These are phyloP conservation scores for Hanseniaspora guilliermondii DNA, from an alignment of 805 yeast genomes.

Conservation along the genomic window DNA sequence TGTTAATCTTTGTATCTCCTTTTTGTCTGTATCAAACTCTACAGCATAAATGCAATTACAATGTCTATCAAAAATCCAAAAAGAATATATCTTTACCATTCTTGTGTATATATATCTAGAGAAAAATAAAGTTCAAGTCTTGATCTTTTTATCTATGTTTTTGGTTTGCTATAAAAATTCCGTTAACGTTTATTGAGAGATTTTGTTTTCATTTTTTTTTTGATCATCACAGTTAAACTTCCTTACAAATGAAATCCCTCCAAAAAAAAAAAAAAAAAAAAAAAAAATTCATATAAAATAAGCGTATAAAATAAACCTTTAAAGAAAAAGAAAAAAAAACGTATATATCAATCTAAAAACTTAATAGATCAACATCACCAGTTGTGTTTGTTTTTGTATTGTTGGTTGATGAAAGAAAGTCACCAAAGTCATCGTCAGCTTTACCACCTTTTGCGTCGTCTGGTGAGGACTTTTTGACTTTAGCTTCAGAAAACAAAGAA, in stretches of 20 bases:
- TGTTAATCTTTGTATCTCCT: constrained; percentile 37
- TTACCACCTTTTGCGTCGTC: constrained; percentile 7
- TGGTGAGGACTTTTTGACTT: constrained; percentile 28
- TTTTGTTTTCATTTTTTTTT: too few relatives aligned
- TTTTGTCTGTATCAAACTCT: constrained; percentile 31
- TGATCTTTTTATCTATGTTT: too few relatives aligned
- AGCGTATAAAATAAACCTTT: background rate
- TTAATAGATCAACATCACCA: constrained; percentile 24
- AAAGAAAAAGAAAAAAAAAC: background rate
- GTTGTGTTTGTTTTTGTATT: constrained; percentile 12
- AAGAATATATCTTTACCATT: constrained; percentile 60
- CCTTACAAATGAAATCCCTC: too few relatives aligned
- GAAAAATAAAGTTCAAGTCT: too few relatives aligned
- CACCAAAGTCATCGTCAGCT: constrained; percentile 28
- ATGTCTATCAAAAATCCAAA: constrained; percentile 86
- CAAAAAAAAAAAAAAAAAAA: background rate
- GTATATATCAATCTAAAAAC: constrained; percentile 19
- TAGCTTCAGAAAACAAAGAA: constrained; percentile 54
- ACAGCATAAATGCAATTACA: constrained; percentile 79
- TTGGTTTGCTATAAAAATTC: too few relatives aligned
- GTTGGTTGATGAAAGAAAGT: constrained; percentile 20
- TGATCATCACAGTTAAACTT: too few relatives aligned
- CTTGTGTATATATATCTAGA: background rate
- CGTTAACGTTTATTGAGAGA: too few relatives aligned
- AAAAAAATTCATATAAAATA: background rate